Conservation (phyloP, 2,329 filamentous ascomycete species). For the Xylaria polymorpha region DNA sequence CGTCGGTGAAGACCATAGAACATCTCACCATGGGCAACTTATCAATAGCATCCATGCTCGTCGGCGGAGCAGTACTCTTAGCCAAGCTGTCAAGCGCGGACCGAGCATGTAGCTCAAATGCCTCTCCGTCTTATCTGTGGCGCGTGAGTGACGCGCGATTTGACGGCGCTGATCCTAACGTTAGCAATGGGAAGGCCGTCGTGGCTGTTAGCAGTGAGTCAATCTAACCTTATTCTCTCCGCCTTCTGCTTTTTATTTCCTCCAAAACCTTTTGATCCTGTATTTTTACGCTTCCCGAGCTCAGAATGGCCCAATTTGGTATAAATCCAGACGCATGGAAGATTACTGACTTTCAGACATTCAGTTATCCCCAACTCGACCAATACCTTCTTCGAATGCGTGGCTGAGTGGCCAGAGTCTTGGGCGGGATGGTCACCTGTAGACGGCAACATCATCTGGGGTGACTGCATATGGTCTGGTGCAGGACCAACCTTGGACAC, state of each 20-base stretch:
- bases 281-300: not conserved
- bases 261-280: slow-evolving; percentile 30
- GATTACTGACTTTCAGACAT: not conserved
- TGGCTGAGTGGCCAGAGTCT: slow-evolving; percentile 51
- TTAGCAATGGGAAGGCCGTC: slow-evolving; percentile 28
- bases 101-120: slow-evolving; percentile 43
- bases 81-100: slow-evolving; percentile 38
- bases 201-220: slow-evolving; percentile 33
- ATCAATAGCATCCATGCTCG: slow-evolving; percentile 27
- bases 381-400: slow-evolving; percentile 51
- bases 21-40: slow-evolving; percentile 18
- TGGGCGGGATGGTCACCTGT: slow-evolving; percentile 50
- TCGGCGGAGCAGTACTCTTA: slow-evolving; percentile 15
- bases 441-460: slow-evolving; percentile 51
- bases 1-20: not conserved
- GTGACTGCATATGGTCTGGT: slow-evolving; percentile 53
- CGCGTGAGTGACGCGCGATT: slow-evolving; percentile 49
- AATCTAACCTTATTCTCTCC: not conserved
- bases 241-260: slow-evolving; percentile 7
- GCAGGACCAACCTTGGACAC: slow-evolving; percentile 49
- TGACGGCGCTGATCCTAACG: slow-evolving; percentile 45
- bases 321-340: not conserved
- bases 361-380: slow-evolving; percentile 42
- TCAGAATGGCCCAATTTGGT: not conserved
- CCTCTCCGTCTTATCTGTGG: slow-evolving; percentile 44